A percentile compares a stretch with the other conserved stretches of the same genome.
Evolutionary conservation across 2,329 filamentous ascomycete species (phyloP).

Genomic region (Cladosporium austrohemisphaericum): DNA sequence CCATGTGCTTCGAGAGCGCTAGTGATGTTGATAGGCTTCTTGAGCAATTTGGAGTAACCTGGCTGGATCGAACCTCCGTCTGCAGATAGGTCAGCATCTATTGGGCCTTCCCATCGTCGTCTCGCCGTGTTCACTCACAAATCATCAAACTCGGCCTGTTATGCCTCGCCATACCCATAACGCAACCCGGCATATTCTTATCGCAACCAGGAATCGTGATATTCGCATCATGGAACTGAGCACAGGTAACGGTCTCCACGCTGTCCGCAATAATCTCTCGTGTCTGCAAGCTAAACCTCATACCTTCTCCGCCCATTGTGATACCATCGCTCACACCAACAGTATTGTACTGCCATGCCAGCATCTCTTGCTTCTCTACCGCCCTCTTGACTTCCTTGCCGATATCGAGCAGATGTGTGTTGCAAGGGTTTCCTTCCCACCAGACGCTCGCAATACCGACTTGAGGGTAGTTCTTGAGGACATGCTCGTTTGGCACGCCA

Average conservation of each 20-base stretch:
- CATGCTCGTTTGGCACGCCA: slow-evolving; percentile 74
- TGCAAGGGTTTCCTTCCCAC: slow-evolving; percentile 98
- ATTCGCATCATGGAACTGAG: slow-evolving; percentile 88
- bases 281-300: slow-evolving; percentile 88
- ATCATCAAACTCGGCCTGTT: slow-evolving; percentile 94
- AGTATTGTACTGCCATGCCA: slow-evolving; percentile 93
- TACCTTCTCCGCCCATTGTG: slow-evolving; percentile 92
- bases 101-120: not conserved
- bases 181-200: slow-evolving; percentile 93
- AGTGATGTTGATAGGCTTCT: slow-evolving; percentile 79
- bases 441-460: slow-evolving; percentile 88
- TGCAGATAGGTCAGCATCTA: not conserved
- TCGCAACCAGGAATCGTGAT: slow-evolving; percentile 92
- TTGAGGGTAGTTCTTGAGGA: slow-evolving; percentile 87
- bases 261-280: slow-evolving; percentile 91
- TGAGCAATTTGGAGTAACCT: slow-evolving; percentile 73
- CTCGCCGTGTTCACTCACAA: slow-evolving; percentile 36
- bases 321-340: slow-evolving; percentile 84
- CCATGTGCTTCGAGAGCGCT: slow-evolving; percentile 86
- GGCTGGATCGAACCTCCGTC: slow-evolving; percentile 84
- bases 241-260: slow-evolving; percentile 88
- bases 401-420: slow-evolving; percentile 72
- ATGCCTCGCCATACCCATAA: slow-evolving; percentile 82
- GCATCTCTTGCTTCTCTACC: slow-evolving; percentile 76
- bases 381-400: slow-evolving; percentile 83